A percentile compares a stretch with the other conserved stretches of the same genome.
Conservation (phyloP, 495 filamentous ascomycete species). For the Glonium stellatum region DNA sequence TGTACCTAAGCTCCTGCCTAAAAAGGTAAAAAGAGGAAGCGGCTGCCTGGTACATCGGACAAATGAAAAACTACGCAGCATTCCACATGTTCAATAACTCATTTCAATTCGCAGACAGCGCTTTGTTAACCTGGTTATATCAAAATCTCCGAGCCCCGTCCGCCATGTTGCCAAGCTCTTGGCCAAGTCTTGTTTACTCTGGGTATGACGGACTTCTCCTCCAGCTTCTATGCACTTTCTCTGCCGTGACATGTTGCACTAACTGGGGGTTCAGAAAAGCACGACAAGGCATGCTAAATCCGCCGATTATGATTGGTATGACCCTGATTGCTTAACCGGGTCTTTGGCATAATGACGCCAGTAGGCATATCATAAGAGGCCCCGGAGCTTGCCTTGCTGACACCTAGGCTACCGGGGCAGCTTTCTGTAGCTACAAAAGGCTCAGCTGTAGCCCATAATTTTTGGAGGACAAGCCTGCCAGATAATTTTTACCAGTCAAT, state of each 20-base stretch:
- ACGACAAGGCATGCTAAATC: neutral
- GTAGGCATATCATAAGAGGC: neutral
- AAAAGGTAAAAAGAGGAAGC: no score
- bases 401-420: neutral
- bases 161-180: neutral
- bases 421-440: neutral
- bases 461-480: neutral
- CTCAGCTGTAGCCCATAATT: neutral
- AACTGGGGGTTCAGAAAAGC: neutral
- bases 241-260: neutral
- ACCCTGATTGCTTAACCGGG: neutral
- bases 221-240: neutral
- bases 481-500: conserved; percentile 8
- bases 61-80: no score
- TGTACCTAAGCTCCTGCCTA: no score
- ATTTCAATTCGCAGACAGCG: neutral
- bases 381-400: neutral
- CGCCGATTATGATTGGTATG: neutral
- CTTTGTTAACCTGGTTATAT: neutral
- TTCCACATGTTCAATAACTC: no score
- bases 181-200: neutral
- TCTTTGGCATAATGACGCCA: neutral
- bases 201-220: neutral
- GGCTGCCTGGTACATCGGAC: no score
- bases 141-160: neutral